A percentile compares a stretch with the other conserved stretches of the same genome.
phyloP scores from a whole-genome alignment of 1,284 basidiomycete species.

The Marasmius fiardii region DNA sequence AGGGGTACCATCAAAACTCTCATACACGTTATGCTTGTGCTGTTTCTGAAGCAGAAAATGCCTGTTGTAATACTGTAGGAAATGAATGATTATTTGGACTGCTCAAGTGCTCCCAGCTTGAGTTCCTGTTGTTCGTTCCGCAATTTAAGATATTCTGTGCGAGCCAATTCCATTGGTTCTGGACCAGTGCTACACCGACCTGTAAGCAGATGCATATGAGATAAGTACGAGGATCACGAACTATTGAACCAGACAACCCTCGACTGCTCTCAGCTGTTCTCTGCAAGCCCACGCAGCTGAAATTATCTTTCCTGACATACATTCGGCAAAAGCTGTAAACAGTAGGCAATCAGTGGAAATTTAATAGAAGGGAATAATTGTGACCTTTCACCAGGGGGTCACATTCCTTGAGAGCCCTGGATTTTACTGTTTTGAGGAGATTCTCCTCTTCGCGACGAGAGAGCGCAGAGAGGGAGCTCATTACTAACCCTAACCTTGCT shows the following conservation, averaged over 20 bases:
- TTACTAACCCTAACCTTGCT: neutral
- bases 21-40: no score
- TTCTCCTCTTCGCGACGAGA: conserved; percentile 88
- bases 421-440: conserved; percentile 79
- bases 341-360: conserved; percentile 2
- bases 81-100: neutral
- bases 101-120: conserved; percentile 18
- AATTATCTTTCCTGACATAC: conserved; percentile 77
- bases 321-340: conserved; percentile 75
- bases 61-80: conserved; percentile 5
- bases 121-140: conserved; percentile 41
- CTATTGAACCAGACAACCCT: conserved; percentile 82
- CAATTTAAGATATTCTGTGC: conserved; percentile 69
- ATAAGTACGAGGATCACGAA: conserved; percentile 34
- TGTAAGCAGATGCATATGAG: conserved; percentile 6
- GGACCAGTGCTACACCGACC: conserved; percentile 55
- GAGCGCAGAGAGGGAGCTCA: conserved; percentile 41
- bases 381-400: conserved; percentile 76
- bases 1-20: no score
- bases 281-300: conserved; percentile 84
- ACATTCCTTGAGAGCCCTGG: conserved; percentile 75
- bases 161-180: conserved; percentile 68
- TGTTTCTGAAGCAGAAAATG: neutral
- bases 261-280: conserved; percentile 64
- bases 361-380: conserved; percentile 9